phyloP scores from a whole-genome alignment of 2,329 filamentous ascomycete species.

The Pseudopyrenochaeta lycopersici region DNA sequence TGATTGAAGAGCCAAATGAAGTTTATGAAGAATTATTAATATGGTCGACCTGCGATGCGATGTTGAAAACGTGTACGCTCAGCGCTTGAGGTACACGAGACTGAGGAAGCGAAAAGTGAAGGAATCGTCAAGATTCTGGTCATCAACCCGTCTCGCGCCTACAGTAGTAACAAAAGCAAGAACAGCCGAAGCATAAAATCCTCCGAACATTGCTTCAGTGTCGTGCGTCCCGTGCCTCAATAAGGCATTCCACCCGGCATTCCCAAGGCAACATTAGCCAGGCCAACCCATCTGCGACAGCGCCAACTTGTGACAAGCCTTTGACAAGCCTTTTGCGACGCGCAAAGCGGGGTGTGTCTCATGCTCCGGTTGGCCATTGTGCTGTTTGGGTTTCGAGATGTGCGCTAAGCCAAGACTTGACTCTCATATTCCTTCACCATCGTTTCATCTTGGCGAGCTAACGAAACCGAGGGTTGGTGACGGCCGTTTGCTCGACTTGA shows the following conservation, averaged over 20 bases:
- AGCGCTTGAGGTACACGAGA: slow-evolving; percentile 14
- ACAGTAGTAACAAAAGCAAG: background rate
- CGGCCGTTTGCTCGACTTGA: slow-evolving; percentile 27
- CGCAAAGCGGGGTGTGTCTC: slow-evolving; percentile 17
- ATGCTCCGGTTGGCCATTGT: slow-evolving; percentile 32
- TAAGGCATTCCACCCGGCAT: slow-evolving; percentile 9
- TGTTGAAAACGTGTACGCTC: slow-evolving; percentile 13
- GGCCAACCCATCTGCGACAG: slow-evolving; percentile 14
- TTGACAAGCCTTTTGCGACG: slow-evolving; percentile 38
- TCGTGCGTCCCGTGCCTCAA: background rate
- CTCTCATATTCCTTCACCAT: slow-evolving; percentile 39
- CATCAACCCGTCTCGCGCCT: background rate
- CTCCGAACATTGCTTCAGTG: slow-evolving; percentile 6
- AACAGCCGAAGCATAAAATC: slow-evolving; percentile 13
- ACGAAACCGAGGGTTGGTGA: slow-evolving; percentile 19
- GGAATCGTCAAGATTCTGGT: background rate
- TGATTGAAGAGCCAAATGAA: background rate
- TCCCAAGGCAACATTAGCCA: slow-evolving; percentile 34
- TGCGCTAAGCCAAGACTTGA: slow-evolving; percentile 37
- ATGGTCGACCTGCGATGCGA: slow-evolving; percentile 32
- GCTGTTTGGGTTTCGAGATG: slow-evolving; percentile 32
- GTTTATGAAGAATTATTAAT: background rate
- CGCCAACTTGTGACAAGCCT: slow-evolving; percentile 32
- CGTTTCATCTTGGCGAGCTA: slow-evolving; percentile 49
- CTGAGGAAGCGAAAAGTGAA: slow-evolving; percentile 1